Base-by-base conservation (phyloP, 768 basidiomycete species). In the Flagelloscypha sp. region DNA sequence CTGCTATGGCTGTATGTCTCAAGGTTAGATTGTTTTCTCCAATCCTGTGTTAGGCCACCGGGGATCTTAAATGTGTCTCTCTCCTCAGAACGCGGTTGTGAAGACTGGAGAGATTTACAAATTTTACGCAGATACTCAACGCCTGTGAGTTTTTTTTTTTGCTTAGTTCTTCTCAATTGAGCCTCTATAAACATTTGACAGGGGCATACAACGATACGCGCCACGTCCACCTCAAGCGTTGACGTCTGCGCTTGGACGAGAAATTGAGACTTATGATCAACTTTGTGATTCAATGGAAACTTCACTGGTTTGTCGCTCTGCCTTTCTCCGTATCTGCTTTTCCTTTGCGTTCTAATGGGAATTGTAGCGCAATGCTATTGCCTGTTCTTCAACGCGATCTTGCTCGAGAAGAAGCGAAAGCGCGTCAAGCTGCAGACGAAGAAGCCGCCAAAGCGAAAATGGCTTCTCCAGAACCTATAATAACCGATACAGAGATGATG, bases 211-310 rank as follows among this genome's bases (percentile, higher is more conserved):
- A 32, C 68, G 68, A 33, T 65, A 78, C 46, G 69, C 73, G 3
- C 66, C 70, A 3, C 55, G 66, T 38, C 83, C 85, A 17, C 83
- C 84, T 7, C 74, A 61, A n/a, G 66, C 76, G 16, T 51, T 86
- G 9, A 76, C 72, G 3, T 61, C 74, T 3, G 67, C 79, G 12
- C 63, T 89, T 22, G 79, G 84, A 11, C 72, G 72, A 24, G 83
- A 85, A 48, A 62, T 86, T 3, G 83, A 87, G 51, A 79, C 72
- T 48, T 88, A 81, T 45, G 84, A 88, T 48, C 82, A 85, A 46
- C 43, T 86, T 4, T 84, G 83, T 47, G 86, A 89, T 49, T 63
- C 76, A 2, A 74, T 89, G 33, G 86, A 88, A 53, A 69, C 75
- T 25, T 74, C 76, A 35, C 47, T 89, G 44, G 85, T 76, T 54